A percentile compares a stretch with the other conserved stretches of the same genome.
phyloP scores from a whole-genome alignment of 306 rosid genomes.

The Quercus wislizeni region DNA sequence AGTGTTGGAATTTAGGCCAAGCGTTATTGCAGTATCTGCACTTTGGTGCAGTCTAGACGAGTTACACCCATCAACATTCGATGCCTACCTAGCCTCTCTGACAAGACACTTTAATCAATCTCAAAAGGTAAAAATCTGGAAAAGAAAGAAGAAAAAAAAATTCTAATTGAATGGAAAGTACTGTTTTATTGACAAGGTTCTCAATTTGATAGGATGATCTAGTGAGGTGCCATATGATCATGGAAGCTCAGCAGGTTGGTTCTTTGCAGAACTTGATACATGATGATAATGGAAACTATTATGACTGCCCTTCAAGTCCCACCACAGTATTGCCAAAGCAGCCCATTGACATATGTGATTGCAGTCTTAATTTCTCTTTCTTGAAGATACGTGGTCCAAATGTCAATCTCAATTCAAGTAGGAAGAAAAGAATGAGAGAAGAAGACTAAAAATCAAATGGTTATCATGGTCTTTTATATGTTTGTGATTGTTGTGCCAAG shows the following conservation, averaged over 20 bases:
- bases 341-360: neutral
- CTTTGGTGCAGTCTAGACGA: slow-evolving; percentile 29
- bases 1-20: slow-evolving; percentile 36
- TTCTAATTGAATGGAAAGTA: neutral
- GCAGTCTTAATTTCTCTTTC: slow-evolving; percentile 17
- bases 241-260: slow-evolving; percentile 27
- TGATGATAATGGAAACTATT: neutral
- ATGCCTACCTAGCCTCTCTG: slow-evolving; percentile 11
- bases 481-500: neutral
- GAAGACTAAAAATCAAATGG: neutral
- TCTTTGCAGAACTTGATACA: neutral
- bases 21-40: slow-evolving; percentile 43
- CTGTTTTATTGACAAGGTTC: slow-evolving; percentile 5
- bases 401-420: neutral
- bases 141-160: neutral
- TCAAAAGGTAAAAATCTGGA: slow-evolving; percentile 31
- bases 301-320: slow-evolving; percentile 42
- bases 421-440: slow-evolving; percentile 15
- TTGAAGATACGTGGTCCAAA: neutral
- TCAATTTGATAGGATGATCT: slow-evolving; percentile 30
- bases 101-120: slow-evolving; percentile 22
- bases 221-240: slow-evolving; percentile 32
- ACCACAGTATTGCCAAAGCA: slow-evolving; percentile 44
- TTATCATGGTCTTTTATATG: no score
- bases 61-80: slow-evolving; percentile 11